phyloP scores from a whole-genome alignment of 75 land plant species.

The Cunninghamia lanceolata region DNA sequence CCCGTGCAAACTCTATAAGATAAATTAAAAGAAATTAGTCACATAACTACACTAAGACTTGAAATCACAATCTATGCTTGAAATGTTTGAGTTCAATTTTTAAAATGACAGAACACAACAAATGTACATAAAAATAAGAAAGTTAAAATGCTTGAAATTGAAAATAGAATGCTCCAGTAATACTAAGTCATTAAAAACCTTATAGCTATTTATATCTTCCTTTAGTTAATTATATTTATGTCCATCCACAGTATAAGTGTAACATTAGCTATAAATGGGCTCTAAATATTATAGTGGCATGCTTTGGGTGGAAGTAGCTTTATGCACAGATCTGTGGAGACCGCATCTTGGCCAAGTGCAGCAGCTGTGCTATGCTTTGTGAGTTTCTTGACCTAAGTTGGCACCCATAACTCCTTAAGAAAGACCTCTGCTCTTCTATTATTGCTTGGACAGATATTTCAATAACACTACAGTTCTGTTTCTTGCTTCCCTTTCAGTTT shows the following conservation, averaged over 20 bases:
- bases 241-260: neutral
- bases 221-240: neutral
- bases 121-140: neutral
- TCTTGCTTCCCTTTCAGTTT: neutral
- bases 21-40: neutral
- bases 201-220: neutral
- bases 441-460: neutral
- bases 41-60: neutral
- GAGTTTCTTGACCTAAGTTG: neutral
- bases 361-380: neutral
- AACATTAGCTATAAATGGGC: neutral
- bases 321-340: neutral
- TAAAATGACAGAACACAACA: neutral
- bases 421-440: neutral
- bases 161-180: neutral
- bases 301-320: neutral
- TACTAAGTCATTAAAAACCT: neutral
- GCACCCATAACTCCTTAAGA: neutral
- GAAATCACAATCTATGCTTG: neutral
- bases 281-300: neutral
- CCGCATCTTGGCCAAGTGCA: neutral
- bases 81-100: neutral
- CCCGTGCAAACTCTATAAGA: slow-evolving; percentile 41
- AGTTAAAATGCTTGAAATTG: neutral
- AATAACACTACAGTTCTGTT: neutral